Base-by-base conservation (phyloP, 768 basidiomycete genomes). In the Filobasidium floriforme region DNA sequence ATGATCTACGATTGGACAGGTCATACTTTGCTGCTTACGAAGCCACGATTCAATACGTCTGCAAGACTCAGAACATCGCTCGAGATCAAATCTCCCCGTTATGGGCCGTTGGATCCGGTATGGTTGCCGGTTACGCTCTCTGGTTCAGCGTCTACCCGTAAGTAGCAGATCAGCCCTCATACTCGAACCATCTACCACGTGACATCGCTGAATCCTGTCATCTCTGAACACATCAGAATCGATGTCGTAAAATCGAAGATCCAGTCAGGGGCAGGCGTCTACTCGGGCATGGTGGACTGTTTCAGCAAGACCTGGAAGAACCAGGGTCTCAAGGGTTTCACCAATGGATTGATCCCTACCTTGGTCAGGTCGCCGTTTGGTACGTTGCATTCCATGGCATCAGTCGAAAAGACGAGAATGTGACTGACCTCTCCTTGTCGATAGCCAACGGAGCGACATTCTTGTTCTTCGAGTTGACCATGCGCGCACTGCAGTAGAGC, bases 401-500 rank as follows among this genome's bases (percentile, higher is more conserved):
- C 51, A 12, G n/a, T 49, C 46, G 46, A 4, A 2, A 49, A 1
- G 4, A 29, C 24, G n/a, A 18, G n/a, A 4, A 57, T n/a, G 7
- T 24, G 14, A 12, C 46, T 41, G 51, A n/a, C n/a, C n/a, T 60
- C 12, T 29, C n/a, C 9, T 2, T 14, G 5, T 28, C n/a, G 24
- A 7, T 37, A 44, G 93, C 93, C 12, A 98, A 97, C 72, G 94
- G 92, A 22, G 91, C 91, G 0, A 98, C 94, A 0, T 98, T 97
- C 83, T 85, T 94, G 65, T 92, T 90, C 0, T 97, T 92, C 73
- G 94, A 98, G 82, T 83, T 97, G 80, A 90, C 90, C 52, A 91
- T 86, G 80, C 84, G 92, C 59, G 75, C 75, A 9, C 69, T 81
- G 28, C 68, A 66, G 46, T 69, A 65, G 41, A 61, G 54, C 15